phyloP scores from a whole-genome alignment of 345 rosid genomes.

The Clausena lansium region DNA sequence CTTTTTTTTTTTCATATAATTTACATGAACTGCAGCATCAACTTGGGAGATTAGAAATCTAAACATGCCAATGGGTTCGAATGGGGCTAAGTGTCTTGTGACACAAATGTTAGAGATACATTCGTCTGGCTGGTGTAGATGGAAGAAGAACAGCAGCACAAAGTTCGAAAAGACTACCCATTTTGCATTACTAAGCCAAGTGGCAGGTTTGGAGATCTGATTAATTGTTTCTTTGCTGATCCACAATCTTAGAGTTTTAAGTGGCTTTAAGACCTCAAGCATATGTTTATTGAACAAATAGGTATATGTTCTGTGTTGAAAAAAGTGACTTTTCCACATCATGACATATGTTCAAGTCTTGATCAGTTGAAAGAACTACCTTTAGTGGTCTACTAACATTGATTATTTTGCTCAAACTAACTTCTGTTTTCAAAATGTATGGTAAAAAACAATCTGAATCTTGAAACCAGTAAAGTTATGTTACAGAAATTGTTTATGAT shows the following conservation, averaged over 20 bases:
- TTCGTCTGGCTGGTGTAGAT: slow-evolving; percentile 64
- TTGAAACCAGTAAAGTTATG: neutral
- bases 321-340: neutral
- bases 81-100: slow-evolving; percentile 61
- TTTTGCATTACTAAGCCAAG: slow-evolving; percentile 78
- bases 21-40: slow-evolving; percentile 58
- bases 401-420: neutral
- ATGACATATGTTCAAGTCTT: neutral
- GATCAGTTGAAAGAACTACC: slow-evolving; percentile 9
- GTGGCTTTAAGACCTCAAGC: slow-evolving; percentile 11
- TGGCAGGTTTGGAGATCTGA: slow-evolving; percentile 55
- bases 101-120: slow-evolving; percentile 85
- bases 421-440: neutral
- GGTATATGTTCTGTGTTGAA: neutral
- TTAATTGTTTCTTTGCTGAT: slow-evolving; percentile 3
- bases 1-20: neutral
- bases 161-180: slow-evolving; percentile 86
- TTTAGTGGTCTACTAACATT: neutral
- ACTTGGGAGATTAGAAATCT: slow-evolving; percentile 88
- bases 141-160: slow-evolving; percentile 72
- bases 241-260: neutral
- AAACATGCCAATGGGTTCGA: slow-evolving; percentile 57
- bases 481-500: neutral
- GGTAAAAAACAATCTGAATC: slow-evolving; percentile 1
- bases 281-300: slow-evolving; percentile 9